These are phyloP conservation scores for Polygonum aviculare DNA, from an alignment of 148 eudicot genomes.

Conservation along the genomic window DNA sequence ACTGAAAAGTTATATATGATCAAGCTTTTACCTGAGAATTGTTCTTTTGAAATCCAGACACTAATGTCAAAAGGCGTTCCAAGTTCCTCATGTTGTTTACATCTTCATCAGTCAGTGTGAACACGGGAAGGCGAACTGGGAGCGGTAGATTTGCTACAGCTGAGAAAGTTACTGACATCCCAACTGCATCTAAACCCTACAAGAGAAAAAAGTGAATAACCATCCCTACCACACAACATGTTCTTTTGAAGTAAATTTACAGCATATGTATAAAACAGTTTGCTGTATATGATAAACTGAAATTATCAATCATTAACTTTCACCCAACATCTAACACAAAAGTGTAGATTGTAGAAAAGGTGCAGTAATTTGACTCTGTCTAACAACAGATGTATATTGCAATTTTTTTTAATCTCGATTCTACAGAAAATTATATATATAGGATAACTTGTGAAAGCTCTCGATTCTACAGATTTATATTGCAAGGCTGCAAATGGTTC, in stretches of 20 bases:
- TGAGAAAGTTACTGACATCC: slow-evolving; percentile 59
- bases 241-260: background rate
- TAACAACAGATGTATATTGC: no score
- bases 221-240: background rate
- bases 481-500: no score
- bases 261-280: no score
- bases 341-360: background rate
- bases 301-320: background rate
- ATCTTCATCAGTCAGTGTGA: slow-evolving; percentile 64
- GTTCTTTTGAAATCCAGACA: slow-evolving; percentile 37
- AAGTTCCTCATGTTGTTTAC: slow-evolving; percentile 62
- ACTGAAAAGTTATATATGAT: background rate
- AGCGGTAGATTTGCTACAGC: slow-evolving; percentile 46
- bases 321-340: background rate
- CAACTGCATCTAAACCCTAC: slow-evolving; percentile 94
- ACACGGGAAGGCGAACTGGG: slow-evolving; percentile 26
- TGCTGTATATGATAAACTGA: no score
- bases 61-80: slow-evolving; percentile 48
- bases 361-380: background rate
- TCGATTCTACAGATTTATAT: no score
- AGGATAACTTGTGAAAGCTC: no score
- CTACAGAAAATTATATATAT: no score
- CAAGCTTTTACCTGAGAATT: slow-evolving; percentile 20
- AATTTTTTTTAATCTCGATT: no score
- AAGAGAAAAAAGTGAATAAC: slow-evolving; percentile 2